These are phyloP conservation scores for Thermoascus crustaceus DNA, from an alignment of 2,329 filamentous ascomycete genomes.

Conservation along the genomic window DNA sequence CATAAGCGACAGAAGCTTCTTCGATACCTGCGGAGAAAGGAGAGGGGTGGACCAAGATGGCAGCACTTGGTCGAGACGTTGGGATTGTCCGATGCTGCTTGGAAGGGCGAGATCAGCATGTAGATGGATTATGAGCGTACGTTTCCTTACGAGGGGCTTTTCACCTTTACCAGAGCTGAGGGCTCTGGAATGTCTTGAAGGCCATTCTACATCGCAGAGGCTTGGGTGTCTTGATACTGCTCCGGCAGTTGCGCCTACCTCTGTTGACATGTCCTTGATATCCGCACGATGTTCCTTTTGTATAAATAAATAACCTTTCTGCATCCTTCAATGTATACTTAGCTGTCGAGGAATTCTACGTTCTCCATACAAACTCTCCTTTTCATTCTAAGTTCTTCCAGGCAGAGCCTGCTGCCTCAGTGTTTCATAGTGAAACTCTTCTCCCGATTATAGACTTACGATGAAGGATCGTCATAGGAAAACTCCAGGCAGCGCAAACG, in stretches of 20 bases:
- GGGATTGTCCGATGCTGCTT: constrained; percentile 78
- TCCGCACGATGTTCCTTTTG: constrained; percentile 7
- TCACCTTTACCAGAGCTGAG: not conserved
- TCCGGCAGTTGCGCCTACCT: constrained; percentile 7
- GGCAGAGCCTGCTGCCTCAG: no score
- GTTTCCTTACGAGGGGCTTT: constrained; percentile 6
- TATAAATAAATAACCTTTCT: constrained; percentile 19
- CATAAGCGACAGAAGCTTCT: constrained; percentile 85
- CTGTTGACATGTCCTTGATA: constrained; percentile 5
- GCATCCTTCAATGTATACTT: not conserved
- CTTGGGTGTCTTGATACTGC: constrained; percentile 6
- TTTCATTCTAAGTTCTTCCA: not conserved
- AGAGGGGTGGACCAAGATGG: constrained; percentile 86
- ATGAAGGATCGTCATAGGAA: no score
- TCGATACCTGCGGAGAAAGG: constrained; percentile 77
- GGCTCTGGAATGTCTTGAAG: no score
- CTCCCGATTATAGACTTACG: no score
- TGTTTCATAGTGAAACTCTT: no score
- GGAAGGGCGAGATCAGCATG: constrained; percentile 79
- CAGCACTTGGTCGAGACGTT: constrained; percentile 74
- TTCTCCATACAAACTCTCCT: no score
- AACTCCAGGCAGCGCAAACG: no score
- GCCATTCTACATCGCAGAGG: constrained; percentile 6
- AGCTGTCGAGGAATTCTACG: constrained; percentile 7
- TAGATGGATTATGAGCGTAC: constrained; percentile 33